These are phyloP conservation scores for Schwanniomyces sp. DNA, from an alignment of 805 yeast species.

Conservation along the genomic window DNA sequence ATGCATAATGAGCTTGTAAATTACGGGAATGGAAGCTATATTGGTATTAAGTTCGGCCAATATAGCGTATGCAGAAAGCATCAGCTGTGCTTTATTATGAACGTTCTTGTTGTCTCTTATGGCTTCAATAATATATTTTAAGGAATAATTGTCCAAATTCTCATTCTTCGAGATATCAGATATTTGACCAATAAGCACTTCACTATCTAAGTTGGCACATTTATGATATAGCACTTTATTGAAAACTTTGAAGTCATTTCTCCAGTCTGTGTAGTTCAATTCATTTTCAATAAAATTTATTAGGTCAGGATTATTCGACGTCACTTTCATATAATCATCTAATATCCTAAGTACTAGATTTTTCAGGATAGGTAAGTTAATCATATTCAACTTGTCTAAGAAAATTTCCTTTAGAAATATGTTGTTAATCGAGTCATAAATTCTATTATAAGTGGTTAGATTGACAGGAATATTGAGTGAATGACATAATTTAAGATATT, in stretches of 20 bases:
- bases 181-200: conserved; percentile 1
- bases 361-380: conserved; percentile 33
- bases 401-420: conserved; percentile 38
- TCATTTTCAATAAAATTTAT: conserved; percentile 34
- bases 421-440: conserved; percentile 38
- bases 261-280: conserved; percentile 29
- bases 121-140: conserved; percentile 17
- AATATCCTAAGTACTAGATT: conserved; percentile 28
- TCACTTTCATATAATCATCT: conserved; percentile 34
- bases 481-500: conserved; percentile 29
- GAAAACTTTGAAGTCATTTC: conserved; percentile 22
- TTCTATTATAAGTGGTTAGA: conserved; percentile 34
- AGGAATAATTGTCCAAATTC: conserved; percentile 8
- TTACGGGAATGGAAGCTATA: conserved; percentile 2
- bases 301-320: conserved; percentile 24
- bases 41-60: neutral
- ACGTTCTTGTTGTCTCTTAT: conserved; percentile 7
- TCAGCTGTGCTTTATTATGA: neutral
- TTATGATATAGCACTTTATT: conserved; percentile 26
- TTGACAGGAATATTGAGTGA: conserved; percentile 24
- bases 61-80: conserved; percentile 4
- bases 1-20: conserved; percentile 2
- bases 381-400: conserved; percentile 27
- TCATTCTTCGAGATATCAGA: neutral
- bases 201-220: conserved; percentile 3